These are phyloP conservation scores for Polygonum maritimum DNA, from an alignment of 148 eudicot genomes.

Conservation along the genomic window DNA sequence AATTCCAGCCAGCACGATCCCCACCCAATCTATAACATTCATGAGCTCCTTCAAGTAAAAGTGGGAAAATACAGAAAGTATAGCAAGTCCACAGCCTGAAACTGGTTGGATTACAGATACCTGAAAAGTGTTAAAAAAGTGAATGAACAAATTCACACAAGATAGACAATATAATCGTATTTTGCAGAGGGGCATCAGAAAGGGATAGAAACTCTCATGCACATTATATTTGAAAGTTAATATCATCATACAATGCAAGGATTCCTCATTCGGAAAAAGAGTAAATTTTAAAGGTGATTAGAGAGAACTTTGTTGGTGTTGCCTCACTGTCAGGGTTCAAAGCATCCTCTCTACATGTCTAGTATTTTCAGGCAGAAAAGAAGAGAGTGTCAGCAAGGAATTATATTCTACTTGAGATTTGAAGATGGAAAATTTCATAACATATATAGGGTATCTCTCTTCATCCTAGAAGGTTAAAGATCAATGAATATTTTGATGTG, in stretches of 20 bases:
- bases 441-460: background rate
- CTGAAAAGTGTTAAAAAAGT: conserved; percentile 24
- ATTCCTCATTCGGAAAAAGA: background rate
- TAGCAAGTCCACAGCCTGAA: conserved; percentile 99
- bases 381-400: background rate
- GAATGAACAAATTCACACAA: background rate
- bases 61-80: conserved; percentile 96
- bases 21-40: conserved; percentile 97
- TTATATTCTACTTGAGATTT: background rate
- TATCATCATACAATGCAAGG: background rate
- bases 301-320: background rate
- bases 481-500: background rate
- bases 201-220: background rate
- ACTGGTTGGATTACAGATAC: conserved; percentile 98
- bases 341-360: background rate
- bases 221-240: background rate
- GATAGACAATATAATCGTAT: background rate
- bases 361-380: background rate
- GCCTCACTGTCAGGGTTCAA: background rate
- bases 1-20: conserved; percentile 81
- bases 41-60: conserved; percentile 89
- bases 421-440: background rate
- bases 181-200: background rate
- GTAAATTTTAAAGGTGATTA: background rate
- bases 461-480: background rate